A percentile compares a stretch with the other conserved stretches of the same genome.
Evolutionary conservation across 2,329 filamentous ascomycete genomes (phyloP).

Genomic region (Fusarium tuaranense): DNA sequence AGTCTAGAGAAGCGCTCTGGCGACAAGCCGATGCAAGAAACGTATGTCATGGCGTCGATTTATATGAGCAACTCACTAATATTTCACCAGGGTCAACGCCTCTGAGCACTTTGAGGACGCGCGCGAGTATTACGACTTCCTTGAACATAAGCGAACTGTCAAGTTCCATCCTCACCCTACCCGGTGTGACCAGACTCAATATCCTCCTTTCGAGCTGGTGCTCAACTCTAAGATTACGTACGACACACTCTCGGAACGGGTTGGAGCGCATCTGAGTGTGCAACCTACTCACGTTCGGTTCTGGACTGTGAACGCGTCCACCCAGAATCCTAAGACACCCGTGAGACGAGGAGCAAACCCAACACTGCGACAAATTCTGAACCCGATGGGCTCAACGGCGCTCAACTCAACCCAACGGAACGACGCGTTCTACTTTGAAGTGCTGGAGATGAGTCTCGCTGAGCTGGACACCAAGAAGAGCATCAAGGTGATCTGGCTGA

Average conservation of each 20-base stretch:
- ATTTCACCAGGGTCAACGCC: conserved; percentile 28
- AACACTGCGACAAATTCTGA: conserved; percentile 83
- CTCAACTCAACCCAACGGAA: conserved; percentile 76
- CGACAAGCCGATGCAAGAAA: conserved; percentile 48
- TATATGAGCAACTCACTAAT: conserved; percentile 18
- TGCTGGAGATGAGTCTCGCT: conserved; percentile 92
- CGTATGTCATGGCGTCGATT: conserved; percentile 40
- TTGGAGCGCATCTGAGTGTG: conserved; percentile 80
- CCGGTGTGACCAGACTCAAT: conserved; percentile 66
- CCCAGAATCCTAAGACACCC: conserved; percentile 79
- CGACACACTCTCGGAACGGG: conserved; percentile 85
- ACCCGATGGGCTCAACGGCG: conserved; percentile 75
- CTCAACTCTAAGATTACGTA: conserved; percentile 92
- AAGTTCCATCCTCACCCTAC: conserved; percentile 78
- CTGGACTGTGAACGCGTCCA: conserved; percentile 83
- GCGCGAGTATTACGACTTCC: conserved; percentile 91
- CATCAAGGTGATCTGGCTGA: conserved; percentile 85
- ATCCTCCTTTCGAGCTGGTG: conserved; percentile 78
- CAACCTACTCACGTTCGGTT: conserved; percentile 91
- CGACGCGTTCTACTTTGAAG: conserved; percentile 90
- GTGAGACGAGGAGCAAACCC: conserved; percentile 79
- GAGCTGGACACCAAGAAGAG: conserved; percentile 94
- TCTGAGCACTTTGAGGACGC: conserved; percentile 76
- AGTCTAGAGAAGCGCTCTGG: conserved; percentile 43
- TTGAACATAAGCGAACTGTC: conserved; percentile 84